Evolutionary conservation across 208 protist genomes (phyloP), one percentile per base, ranked within the genome.

Genomic region (Zelonia costaricensis): DNA sequence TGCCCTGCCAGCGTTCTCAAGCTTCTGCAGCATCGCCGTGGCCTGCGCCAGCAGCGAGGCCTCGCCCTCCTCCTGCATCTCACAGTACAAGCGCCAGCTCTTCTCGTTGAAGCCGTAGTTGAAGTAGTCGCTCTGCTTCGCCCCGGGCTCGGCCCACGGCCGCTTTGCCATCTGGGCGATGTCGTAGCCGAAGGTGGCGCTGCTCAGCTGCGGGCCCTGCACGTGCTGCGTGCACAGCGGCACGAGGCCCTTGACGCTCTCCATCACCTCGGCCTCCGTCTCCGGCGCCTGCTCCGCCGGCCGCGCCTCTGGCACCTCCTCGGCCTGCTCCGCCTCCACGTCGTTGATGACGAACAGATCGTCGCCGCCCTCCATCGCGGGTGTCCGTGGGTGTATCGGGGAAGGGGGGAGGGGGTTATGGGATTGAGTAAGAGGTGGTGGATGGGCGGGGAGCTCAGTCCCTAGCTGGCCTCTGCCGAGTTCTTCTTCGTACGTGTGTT

Each of bases 81-180:
- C 74, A 44, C 89, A 92, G 76, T 96, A 94, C 44, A 90, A 46
- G 18, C 88, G 65, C 91, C 91, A 96, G 51, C 82, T 96, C 20
- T 60, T 70, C 59, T 94, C 87, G 52, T 94, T 88, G 62, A 96
- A 96, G 23, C 91, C 91, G 66, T 94, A 96, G 78, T 96, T 96
- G 69, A 96, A 96, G 82, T 94, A 96, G 49, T 96, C 91, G 59
- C 55, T 81, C 27, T 79, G 42, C 68, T 93, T 92, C n/a, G 78
- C 89, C 0, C 65, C 84, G 1, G 89, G 89, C 38, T 88, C 78
- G 10, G 75, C 67, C 86, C 89, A 95, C 15, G 89, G 89, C 18
- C 86, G 78, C 45, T 80, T 73, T 47, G 78, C 55, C 86, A 95
- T 95, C 42, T 86, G 75, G 3, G 74, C 77, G 43, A 92, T 88